Evolutionary conservation across 257 asterid species (phyloP), one percentile per base, ranked within the genome.

Genomic region (Plectranthus barbatus): DNA sequence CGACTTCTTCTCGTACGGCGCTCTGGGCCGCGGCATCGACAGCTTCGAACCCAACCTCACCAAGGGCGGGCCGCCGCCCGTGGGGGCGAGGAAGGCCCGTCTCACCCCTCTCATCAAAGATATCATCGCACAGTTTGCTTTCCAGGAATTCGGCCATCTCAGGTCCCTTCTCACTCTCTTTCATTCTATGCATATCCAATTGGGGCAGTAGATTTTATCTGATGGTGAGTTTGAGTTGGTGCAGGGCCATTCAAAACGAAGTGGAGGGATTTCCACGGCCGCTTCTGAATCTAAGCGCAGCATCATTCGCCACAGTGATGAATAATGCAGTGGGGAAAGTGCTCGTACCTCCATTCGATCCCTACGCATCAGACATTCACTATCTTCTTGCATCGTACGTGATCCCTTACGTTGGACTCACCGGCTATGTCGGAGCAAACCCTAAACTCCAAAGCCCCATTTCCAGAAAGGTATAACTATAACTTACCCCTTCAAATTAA

Each of bases 341-440:
- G 0, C 62, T 92, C 17, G 0, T 2, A 4, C 99, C 99, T 24
- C 80, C 88, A 9, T 92, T 92, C 29, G 84, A 89, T 81, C 97
- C 97, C 9, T 89, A 89, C 47, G 94, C 88, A 4, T 75, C 79
- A 57, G 96, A 83, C 57, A 67, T 89, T 19, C 86, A 89, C 55
- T 89, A 80, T 56, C 95, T 92, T 15, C 68, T 92, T 46, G 97
- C 99, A 1, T 82, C 86, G 3, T 92, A 86, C 50, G 56, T 92
- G 6, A 62, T 92, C n/a, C 95, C 97, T 33, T 91, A 84, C 51
- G 86, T 89, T 51, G 97, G 98, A 56, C 95, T 89, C 75, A 92
- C 95, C 0, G 98, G 97, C 7, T 92, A 89, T 9, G 98, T 92
- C 0, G 98, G 97, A 4, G 91, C 96, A 4, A 92, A 80, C 41